These are phyloP conservation scores for Aureobasidium pullulans DNA, from an alignment of 2,329 filamentous ascomycete genomes.

Conservation along the genomic window DNA sequence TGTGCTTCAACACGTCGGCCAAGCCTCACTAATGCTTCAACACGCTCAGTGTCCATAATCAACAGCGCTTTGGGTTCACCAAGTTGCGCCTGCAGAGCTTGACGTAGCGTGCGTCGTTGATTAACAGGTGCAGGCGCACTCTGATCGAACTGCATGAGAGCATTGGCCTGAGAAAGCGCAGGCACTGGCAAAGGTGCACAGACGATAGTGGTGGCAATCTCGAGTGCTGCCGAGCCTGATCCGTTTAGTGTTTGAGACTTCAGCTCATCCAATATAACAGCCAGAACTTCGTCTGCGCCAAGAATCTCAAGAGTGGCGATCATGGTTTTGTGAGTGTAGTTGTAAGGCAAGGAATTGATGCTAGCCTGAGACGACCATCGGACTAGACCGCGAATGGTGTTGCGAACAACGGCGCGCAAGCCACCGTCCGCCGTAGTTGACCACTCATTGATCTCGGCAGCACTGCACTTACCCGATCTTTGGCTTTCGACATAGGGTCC, in stretches of 20 bases:
- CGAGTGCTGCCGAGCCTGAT: slow-evolving; percentile 56
- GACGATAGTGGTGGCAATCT: slow-evolving; percentile 61
- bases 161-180: slow-evolving; percentile 23
- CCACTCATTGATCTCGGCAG: slow-evolving; percentile 64
- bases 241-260: slow-evolving; percentile 53
- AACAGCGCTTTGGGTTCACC: slow-evolving; percentile 46
- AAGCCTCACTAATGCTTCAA: slow-evolving; percentile 35
- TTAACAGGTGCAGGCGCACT: background rate
- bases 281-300: slow-evolving; percentile 54
- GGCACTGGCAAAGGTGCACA: slow-evolving; percentile 52
- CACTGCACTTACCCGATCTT: slow-evolving; percentile 54
- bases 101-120: slow-evolving; percentile 14
- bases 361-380: slow-evolving; percentile 54
- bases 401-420: slow-evolving; percentile 50
- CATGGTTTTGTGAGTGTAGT: slow-evolving; percentile 66
- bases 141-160: slow-evolving; percentile 13
- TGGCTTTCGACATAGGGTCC: slow-evolving; percentile 51
- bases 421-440: slow-evolving; percentile 39
- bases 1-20: slow-evolving; percentile 27
- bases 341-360: slow-evolving; percentile 47
- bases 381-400: slow-evolving; percentile 55
- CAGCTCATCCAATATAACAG: slow-evolving; percentile 60
- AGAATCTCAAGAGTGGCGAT: slow-evolving; percentile 54
- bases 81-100: slow-evolving; percentile 43
- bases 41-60: slow-evolving; percentile 51